A percentile compares a stretch with the other conserved stretches of the same genome.
phyloP scores from a whole-genome alignment of 176 grass and related monocot species.

The Stipa capillata region DNA sequence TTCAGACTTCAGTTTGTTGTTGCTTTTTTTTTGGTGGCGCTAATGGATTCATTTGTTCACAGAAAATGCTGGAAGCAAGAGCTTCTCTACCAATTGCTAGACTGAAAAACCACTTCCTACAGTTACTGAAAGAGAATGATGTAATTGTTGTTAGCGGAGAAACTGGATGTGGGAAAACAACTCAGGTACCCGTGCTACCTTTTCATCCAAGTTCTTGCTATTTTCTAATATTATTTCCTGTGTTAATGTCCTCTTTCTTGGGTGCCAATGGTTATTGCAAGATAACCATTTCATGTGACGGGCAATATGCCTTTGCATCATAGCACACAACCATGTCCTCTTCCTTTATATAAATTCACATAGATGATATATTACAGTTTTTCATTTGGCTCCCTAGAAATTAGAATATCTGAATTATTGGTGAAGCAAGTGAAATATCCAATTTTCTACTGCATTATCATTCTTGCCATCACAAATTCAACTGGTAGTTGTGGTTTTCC shows the following conservation, averaged over 20 bases:
- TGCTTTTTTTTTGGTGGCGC: not conserved
- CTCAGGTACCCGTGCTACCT: constrained; percentile 52
- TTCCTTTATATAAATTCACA: not conserved
- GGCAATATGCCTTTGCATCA: not conserved
- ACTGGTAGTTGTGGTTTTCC: not conserved
- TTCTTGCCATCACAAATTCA: not conserved
- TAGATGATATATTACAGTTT: not conserved
- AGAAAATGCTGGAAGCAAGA: constrained; percentile 95
- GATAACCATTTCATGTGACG: not conserved
- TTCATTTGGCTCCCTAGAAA: not conserved
- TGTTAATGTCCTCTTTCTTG: not conserved
- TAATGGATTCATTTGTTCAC: constrained; percentile 9
- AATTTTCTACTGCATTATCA: not conserved
- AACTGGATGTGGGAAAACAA: constrained; percentile 99
- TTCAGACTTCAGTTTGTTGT: not conserved
- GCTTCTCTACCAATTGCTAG: constrained; percentile 79
- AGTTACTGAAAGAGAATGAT: constrained; percentile 70
- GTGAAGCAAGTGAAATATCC: not conserved
- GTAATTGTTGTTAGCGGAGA: constrained; percentile 92
- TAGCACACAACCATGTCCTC: not conserved
- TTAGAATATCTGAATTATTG: not conserved
- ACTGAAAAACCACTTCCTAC: constrained; percentile 63
- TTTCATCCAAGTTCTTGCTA: constrained; percentile 2
- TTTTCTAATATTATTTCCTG: not conserved
- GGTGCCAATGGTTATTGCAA: not conserved